These are phyloP conservation scores for Pecoramyces ruminantium DNA, from an alignment of 192 early-diverging fungal species.

Conservation along the genomic window DNA sequence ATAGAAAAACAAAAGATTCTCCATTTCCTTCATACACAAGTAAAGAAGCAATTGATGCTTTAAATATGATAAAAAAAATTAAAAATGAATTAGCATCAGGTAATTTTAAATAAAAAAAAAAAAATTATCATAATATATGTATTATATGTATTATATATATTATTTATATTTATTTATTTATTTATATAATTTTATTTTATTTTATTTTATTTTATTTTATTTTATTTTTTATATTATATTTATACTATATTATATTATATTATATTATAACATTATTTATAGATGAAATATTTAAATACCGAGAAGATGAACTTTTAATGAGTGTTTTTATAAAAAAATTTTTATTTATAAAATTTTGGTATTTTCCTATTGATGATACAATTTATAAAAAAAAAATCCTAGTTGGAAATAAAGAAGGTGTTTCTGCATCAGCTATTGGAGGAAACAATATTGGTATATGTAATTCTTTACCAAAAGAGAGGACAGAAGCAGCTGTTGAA, in stretches of 20 bases:
- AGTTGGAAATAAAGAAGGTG: background rate
- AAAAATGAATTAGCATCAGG: background rate
- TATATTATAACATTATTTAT: background rate
- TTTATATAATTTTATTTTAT: background rate
- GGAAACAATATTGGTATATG: background rate
- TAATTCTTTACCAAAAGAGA: background rate
- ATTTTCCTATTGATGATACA: background rate
- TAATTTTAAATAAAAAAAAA: background rate
- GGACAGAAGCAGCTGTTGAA: background rate
- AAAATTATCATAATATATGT: too few species aligned
- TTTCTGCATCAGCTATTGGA: background rate
- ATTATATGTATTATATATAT: too few species aligned
- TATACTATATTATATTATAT: background rate
- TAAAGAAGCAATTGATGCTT: background rate
- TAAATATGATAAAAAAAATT: background rate
- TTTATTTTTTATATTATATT: background rate
- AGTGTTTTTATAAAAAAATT: background rate
- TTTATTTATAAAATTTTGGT: background rate
- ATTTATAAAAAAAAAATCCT: background rate
- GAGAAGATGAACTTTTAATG: background rate
- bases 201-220: background rate
- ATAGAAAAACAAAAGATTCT: background rate
- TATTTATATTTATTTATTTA: background rate
- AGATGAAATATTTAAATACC: background rate
- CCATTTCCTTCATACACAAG: background rate